Percentiles rank a stretch among this genome's conserved stretches.
Evolutionary conservation across 805 yeast species (phyloP).

Genomic region (Candida arabinofermentans): DNA sequence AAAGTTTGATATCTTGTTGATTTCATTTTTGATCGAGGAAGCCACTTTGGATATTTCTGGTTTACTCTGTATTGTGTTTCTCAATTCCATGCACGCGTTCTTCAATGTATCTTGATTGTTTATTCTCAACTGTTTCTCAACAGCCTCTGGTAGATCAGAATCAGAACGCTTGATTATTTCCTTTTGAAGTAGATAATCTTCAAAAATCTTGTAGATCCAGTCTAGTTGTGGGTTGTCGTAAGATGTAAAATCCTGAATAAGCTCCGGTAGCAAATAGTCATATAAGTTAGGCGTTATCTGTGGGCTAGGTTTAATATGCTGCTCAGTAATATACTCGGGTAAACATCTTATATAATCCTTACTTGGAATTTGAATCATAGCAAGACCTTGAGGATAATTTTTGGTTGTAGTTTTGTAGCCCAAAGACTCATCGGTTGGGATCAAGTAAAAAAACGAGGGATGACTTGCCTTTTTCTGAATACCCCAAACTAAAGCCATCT

Average conservation of each 20-base stretch:
- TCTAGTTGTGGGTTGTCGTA: slow-evolving; percentile 58
- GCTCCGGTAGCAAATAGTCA: slow-evolving; percentile 21
- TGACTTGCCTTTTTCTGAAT: slow-evolving; percentile 46
- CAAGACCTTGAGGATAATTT: slow-evolving; percentile 67
- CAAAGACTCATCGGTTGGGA: slow-evolving; percentile 41
- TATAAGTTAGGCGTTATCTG: slow-evolving; percentile 15
- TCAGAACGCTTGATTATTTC: slow-evolving; percentile 28
- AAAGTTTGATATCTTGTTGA: slow-evolving; percentile 22
- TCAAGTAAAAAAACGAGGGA: slow-evolving; percentile 56
- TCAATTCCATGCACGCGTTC: slow-evolving; percentile 8
- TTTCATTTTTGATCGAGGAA: slow-evolving; percentile 14
- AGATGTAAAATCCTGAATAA: slow-evolving; percentile 30
- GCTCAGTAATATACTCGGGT: slow-evolving; percentile 38
- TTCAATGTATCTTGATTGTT: slow-evolving; percentile 23
- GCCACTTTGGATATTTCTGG: slow-evolving; percentile 9
- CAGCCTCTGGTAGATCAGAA: slow-evolving; percentile 4
- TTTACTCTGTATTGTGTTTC: slow-evolving; percentile 8
- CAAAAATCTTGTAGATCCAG: slow-evolving; percentile 61
- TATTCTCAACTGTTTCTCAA: slow-evolving; percentile 14
- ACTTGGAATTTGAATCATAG: slow-evolving; percentile 65
- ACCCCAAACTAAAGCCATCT: slow-evolving; percentile 74
- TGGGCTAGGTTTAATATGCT: slow-evolving; percentile 20
- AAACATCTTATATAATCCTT: slow-evolving; percentile 67
- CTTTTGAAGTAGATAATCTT: slow-evolving; percentile 61
- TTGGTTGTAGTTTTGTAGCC: slow-evolving; percentile 10